Base-by-base conservation (phyloP, 1,284 basidiomycete genomes). In the Prillingera fragicola region DNA sequence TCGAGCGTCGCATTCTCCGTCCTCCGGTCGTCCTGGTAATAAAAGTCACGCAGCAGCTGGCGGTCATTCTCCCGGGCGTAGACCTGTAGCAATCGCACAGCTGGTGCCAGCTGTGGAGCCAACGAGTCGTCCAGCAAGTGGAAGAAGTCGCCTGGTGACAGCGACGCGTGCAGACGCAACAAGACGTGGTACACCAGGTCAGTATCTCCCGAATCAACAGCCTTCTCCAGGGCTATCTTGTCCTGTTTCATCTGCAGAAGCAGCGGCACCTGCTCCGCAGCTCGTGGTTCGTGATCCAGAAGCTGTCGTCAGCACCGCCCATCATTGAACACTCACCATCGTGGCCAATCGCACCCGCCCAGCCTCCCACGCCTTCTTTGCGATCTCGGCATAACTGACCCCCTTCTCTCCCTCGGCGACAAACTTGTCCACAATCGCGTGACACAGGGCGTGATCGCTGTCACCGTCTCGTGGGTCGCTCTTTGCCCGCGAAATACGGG, bases 11-110 rank as follows among this genome's bases (percentile, higher is more conserved):
- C 95, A 63, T 83, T 91, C 60, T 97, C 92, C 7, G 88, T 84
- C 33, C 94, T 78, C 49, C 94, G 78, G 70, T 99, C 95, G 63
- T 99, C 95, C 39, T 94, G 94, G 65, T 94, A 99, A 71, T 94
- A 98, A 69, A 95, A 97, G 67, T 99, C 91, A 14, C 87, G 78
- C 12, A 97, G 74, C 78, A 98, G 84, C 52, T 91, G 89, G 35
- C 84, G 75, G 64, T 97, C 89, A 60, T 88, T 85, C 62, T 91
- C 85, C 28, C 84, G 76, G 2, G 88, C 90, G 65, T 92, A 95
- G 0, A 90, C 85, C 62, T 91, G 84, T 26, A 94, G 75, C 8
- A 94, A 71, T 69, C 82, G 66, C 74, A 84, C 69, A 0, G 90
- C 91, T 18, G 80, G 81, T 2, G 78, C 78, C 4, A 91, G 78